Conservation (phyloP, 345 rosid species). For the Toxicodendron radicans region DNA sequence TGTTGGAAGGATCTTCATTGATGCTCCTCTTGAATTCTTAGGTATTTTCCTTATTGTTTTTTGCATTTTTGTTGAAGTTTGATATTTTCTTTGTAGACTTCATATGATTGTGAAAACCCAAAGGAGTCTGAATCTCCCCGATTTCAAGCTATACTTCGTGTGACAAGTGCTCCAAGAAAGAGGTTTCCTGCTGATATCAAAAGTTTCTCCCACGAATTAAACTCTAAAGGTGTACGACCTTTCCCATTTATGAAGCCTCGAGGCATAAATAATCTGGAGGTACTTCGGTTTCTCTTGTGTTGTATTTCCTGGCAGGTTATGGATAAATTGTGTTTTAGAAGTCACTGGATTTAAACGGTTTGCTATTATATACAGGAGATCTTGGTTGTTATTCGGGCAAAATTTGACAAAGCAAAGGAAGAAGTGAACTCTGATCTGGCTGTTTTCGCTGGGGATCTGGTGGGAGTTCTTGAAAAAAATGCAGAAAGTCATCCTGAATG, state of each 20-base stretch:
- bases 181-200: slow-evolving; percentile 95
- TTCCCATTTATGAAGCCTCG: slow-evolving; percentile 97
- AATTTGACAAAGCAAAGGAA: slow-evolving; percentile 98
- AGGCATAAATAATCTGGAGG: slow-evolving; percentile 87
- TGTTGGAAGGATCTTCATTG: slow-evolving; percentile 11
- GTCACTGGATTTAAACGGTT: slow-evolving; percentile 24
- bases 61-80: slow-evolving; percentile 24
- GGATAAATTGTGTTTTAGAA: slow-evolving; percentile 10
- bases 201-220: slow-evolving; percentile 98
- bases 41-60: slow-evolving; percentile 16
- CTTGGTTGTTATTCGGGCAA: slow-evolving; percentile 77
- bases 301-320: slow-evolving; percentile 9
- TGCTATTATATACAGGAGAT: slow-evolving; percentile 57
- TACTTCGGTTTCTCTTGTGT: slow-evolving; percentile 27
- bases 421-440: slow-evolving; percentile 99
- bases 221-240: slow-evolving; percentile 97
- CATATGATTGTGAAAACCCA: slow-evolving; percentile 72
- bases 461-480: slow-evolving; percentile 95
- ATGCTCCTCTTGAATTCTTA: slow-evolving; percentile 24
- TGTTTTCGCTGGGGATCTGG: slow-evolving; percentile 93
- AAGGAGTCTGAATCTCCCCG: slow-evolving; percentile 99
- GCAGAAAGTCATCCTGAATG: slow-evolving; percentile 97
- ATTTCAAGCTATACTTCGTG: slow-evolving; percentile 93
- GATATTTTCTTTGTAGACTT: slow-evolving; percentile 44
- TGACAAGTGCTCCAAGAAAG: slow-evolving; percentile 94